Base-by-base conservation (phyloP, 2,329 filamentous ascomycete species). In the Zelopaecilomyces penicillatus region DNA sequence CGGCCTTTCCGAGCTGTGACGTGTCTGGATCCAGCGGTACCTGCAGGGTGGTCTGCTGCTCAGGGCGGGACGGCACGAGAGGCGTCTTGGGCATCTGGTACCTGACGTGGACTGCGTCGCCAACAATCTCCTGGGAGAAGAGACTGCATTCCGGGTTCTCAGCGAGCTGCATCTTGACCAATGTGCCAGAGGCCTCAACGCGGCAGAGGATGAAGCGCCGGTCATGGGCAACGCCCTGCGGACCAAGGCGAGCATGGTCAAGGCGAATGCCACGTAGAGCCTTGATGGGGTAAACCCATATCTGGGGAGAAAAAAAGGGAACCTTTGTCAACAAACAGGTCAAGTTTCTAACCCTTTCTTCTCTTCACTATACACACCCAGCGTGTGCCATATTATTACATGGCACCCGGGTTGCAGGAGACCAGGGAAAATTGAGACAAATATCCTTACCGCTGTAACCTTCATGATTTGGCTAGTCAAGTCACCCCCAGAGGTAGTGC, bases 241-340 rank as follows among this genome's bases (percentile, higher is more conserved):
- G 68, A 5, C 74, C 76, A 39, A 87, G 62, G n/a, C 64, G 62
- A 3, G 80, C 71, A 1, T 65, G 61, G 4, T 67, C 47, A 30
- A 87, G 65, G 12, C 70, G 61, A 43, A 83, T 75, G 41, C 76
- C 77, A 32, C 80, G 76, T n/a, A 87, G 72, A 6, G 75, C 82
- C 59, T 88, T 88, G 65, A 88, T 81, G 36, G 85, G 83, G 60
- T 88, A 87, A 39, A 84, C 71, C 62, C 82, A 85, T 32, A 88
- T 70, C 63, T 67, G 42, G 33, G 26, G 41, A 27, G 19, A 12
- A 12, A 12, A 28, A 30, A 33, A 11, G 32, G 44, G 19, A 41
- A 37, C 32, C 12, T 37, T 44, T 28, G 19, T 19, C 19, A 19
- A 19, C 19, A 19, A 19, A 19, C 19, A 34, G 12, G 26, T 19